A percentile compares a stretch with the other conserved stretches of the same genome.
These are phyloP conservation scores for Fusarium sororula DNA, from an alignment of 2,329 filamentous ascomycete species.

Conservation along the genomic window DNA sequence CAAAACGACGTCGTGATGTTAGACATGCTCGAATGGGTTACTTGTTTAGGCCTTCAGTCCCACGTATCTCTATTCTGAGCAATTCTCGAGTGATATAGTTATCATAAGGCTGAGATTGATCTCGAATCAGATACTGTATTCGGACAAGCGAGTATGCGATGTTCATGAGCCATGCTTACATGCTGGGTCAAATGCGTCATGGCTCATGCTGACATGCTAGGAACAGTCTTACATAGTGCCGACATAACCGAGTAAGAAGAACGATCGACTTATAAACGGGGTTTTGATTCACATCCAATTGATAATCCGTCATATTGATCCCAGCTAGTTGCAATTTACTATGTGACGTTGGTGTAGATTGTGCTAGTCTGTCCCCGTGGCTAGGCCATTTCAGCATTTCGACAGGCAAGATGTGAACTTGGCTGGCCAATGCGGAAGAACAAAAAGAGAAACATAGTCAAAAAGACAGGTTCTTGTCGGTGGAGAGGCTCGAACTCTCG, in stretches of 20 bases:
- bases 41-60: not conserved
- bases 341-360: not conserved
- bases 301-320: not conserved
- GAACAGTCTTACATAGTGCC: not conserved
- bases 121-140: not conserved
- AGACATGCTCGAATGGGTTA: not conserved
- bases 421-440: not conserved
- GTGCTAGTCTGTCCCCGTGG: too few species aligned
- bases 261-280: not conserved
- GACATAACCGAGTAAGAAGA: not conserved
- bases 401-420: not conserved
- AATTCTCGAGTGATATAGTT: not conserved
- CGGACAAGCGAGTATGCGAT: not conserved
- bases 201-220: not conserved
- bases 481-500: slow-evolving; percentile 6
- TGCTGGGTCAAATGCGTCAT: not conserved
- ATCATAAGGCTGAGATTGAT: not conserved
- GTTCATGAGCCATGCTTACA: not conserved
- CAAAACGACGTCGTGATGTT: not conserved
- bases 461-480: not conserved
- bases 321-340: not conserved
- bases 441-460: not conserved
- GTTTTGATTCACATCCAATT: not conserved
- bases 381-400: not conserved
- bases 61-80: not conserved